Percentiles rank a stretch among this genome's conserved stretches.
These are phyloP conservation scores for Tribonema minus DNA, from an alignment of 108 stramenopile species.

Conservation along the genomic window DNA sequence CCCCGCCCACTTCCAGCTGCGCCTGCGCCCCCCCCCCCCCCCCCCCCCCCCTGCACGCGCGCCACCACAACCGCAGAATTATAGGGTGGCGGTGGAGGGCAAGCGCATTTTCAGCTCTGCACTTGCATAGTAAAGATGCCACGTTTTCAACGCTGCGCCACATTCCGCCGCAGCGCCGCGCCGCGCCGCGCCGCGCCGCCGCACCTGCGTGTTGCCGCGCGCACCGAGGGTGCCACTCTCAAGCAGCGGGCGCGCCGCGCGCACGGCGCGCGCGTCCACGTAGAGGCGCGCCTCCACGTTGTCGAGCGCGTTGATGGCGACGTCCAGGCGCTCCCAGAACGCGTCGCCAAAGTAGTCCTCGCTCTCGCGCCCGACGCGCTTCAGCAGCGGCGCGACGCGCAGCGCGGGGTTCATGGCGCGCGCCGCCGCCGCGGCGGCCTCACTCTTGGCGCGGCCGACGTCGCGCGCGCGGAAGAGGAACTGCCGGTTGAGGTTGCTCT, in stretches of 20 bases:
- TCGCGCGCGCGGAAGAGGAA: slow-evolving; percentile 91
- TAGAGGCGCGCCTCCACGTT: slow-evolving; percentile 61
- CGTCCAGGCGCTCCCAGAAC: slow-evolving; percentile 79
- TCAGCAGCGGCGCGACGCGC: slow-evolving; percentile 58
- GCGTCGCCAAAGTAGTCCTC: slow-evolving; percentile 90
- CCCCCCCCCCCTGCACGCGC: no score
- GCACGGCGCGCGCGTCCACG: slow-evolving; percentile 57
- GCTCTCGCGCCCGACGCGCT: slow-evolving; percentile 83
- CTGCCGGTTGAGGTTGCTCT: slow-evolving; percentile 90
- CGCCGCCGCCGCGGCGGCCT: slow-evolving; percentile 82
- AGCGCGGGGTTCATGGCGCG: slow-evolving; percentile 80
- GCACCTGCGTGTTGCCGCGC: slow-evolving; percentile 53
- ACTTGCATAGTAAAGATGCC: no score
- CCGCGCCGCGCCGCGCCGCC: no score
- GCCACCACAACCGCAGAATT: no score
- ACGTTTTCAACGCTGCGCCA: no score
- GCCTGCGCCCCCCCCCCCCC: no score
- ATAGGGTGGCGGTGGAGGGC: no score
- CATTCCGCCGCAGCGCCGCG: no score
- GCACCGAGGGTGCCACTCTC: slow-evolving; percentile 63
- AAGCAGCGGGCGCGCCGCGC: slow-evolving; percentile 45
- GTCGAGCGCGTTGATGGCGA: slow-evolving; percentile 62
- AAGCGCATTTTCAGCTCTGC: no score
- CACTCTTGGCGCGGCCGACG: slow-evolving; percentile 83
- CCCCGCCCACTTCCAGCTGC: no score